phyloP scores from a whole-genome alignment of 352 stramenopile genomes.

The Achlya hypogyna region DNA sequence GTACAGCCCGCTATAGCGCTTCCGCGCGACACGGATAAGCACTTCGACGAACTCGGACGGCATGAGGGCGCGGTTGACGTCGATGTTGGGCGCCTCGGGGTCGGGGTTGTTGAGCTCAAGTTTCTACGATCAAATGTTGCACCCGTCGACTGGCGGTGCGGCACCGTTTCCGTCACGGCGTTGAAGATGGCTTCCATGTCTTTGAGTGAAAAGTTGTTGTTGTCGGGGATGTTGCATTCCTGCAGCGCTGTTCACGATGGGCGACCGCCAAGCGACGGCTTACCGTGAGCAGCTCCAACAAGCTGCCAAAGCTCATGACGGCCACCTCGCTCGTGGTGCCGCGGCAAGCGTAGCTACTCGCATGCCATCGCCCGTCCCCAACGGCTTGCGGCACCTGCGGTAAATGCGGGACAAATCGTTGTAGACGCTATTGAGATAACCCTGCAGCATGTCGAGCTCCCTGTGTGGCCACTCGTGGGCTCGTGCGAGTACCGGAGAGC shows the following conservation, averaged over 20 bases:
- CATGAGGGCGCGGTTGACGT: slow-evolving; percentile 33
- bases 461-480: slow-evolving; percentile 3
- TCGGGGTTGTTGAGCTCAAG: background rate
- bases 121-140: slow-evolving; percentile 1
- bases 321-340: slow-evolving; percentile 34
- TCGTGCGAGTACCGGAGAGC: background rate
- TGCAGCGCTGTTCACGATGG: background rate
- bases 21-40: slow-evolving; percentile 43
- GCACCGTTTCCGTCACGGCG: slow-evolving; percentile 9
- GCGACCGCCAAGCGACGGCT: background rate
- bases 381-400: slow-evolving; percentile 29
- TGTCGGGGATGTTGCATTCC: slow-evolving; percentile 56
- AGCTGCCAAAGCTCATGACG: slow-evolving; percentile 42
- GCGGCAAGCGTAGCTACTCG: slow-evolving; percentile 13
- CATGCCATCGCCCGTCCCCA: background rate
- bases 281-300: slow-evolving; percentile 43
- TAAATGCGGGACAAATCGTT: slow-evolving; percentile 71
- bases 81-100: background rate
- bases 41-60: slow-evolving; percentile 59
- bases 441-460: slow-evolving; percentile 67
- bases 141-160: background rate
- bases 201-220: slow-evolving; percentile 26
- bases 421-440: slow-evolving; percentile 52
- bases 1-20: slow-evolving; percentile 39
- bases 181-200: slow-evolving; percentile 38